Conservation (phyloP, 1,284 basidiomycete species). For the Heterobasidion parviporum region DNA sequence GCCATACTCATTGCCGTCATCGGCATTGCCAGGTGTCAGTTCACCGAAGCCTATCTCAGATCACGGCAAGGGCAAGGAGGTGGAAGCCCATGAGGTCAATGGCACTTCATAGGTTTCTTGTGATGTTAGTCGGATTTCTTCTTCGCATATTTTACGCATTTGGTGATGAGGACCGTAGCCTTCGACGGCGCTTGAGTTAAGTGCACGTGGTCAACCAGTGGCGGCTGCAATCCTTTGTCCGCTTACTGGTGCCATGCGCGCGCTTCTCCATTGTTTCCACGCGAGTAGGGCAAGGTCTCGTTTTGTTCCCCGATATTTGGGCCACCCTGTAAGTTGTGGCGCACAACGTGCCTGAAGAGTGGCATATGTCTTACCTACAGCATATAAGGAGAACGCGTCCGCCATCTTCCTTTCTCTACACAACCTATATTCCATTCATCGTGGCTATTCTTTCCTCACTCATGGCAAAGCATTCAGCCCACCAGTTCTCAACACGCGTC, state of each 20-base stretch:
- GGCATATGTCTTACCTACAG: too few species aligned
- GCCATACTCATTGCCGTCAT: constrained; percentile 5
- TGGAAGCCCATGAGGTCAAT: constrained; percentile 16
- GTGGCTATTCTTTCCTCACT: neutral
- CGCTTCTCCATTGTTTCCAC: too few species aligned
- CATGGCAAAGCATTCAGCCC: neutral
- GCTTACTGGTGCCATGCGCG: too few species aligned
- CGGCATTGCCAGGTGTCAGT: neutral
- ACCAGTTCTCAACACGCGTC: neutral
- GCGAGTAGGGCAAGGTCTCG: too few species aligned
- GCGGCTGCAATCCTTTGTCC: neutral
- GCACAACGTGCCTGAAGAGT: too few species aligned
- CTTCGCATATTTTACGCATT: neutral
- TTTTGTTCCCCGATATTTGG: too few species aligned
- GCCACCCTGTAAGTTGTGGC: too few species aligned
- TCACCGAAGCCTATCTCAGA: neutral
- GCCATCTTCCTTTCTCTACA: neutral
- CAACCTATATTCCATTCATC: neutral
- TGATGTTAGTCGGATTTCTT: neutral
- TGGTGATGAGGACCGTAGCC: neutral
- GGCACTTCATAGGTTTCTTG: neutral
- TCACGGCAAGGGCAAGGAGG: constrained; percentile 40
- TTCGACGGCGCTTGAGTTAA: neutral
- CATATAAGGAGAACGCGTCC: too few species aligned
- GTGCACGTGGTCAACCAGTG: neutral